Evolutionary conservation across 805 yeast genomes (phyloP).

Genomic region (Ogataea ganodermae): DNA sequence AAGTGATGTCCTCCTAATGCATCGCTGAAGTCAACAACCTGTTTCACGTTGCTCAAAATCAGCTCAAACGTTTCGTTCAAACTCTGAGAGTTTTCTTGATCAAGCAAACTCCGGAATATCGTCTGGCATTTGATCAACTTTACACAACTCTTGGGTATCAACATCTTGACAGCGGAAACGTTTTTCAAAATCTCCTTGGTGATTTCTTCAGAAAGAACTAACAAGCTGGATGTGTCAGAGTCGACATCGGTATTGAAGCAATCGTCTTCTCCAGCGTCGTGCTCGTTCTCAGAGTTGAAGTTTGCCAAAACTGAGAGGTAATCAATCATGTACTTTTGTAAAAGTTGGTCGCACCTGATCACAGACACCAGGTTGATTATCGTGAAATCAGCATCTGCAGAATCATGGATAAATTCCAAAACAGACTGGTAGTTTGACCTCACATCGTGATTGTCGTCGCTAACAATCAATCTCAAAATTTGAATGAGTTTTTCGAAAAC

Average conservation of each 20-base stretch:
- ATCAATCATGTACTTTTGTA: conserved; percentile 23
- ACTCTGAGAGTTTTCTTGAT: conserved; percentile 25
- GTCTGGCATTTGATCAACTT: conserved; percentile 30
- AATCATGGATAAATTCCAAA: conserved; percentile 28
- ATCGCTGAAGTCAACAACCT: conserved; percentile 24
- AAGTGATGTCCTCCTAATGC: conserved; percentile 5
- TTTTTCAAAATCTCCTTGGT: conserved; percentile 13
- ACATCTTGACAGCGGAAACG: conserved; percentile 17
- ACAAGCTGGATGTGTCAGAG: conserved; percentile 3
- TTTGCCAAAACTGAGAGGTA: conserved; percentile 21
- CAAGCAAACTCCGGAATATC: conserved; percentile 31
- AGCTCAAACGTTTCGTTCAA: conserved; percentile 29
- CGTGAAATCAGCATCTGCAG: conserved; percentile 26
- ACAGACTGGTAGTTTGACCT: conserved; percentile 24
- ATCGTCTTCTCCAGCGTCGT: conserved; percentile 9
- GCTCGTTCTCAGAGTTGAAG: conserved; percentile 10
- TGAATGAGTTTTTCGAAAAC: conserved; percentile 26
- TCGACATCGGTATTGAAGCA: conserved; percentile 5
- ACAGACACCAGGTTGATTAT: conserved; percentile 28
- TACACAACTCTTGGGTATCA: conserved; percentile 30
- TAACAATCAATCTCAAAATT: conserved; percentile 19
- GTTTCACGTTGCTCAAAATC: conserved; percentile 25
- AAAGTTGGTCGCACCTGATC: conserved; percentile 26
- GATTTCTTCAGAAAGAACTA: conserved; percentile 7
- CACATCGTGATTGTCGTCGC: conserved; percentile 4